phyloP scores from a whole-genome alignment of 345 rosid genomes.

The Acer campestre region DNA sequence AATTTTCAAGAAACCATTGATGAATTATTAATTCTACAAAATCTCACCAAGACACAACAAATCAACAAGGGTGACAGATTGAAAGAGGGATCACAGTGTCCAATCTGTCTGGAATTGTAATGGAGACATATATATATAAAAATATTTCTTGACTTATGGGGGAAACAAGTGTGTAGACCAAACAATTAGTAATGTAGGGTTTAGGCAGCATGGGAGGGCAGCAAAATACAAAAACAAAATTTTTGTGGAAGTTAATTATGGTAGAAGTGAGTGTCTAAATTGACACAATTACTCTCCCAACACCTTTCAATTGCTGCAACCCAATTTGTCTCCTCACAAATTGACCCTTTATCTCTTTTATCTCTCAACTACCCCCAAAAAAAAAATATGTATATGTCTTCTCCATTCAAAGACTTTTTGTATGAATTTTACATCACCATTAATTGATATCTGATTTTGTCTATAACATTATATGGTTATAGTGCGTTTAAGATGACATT shows the following conservation, averaged over 20 bases:
- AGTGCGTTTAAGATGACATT: too few relatives aligned
- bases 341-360: conserved; percentile 22
- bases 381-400: not conserved
- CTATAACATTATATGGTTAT: not conserved
- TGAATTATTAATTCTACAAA: not conserved
- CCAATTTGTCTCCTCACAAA: conserved; percentile 18
- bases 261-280: not conserved
- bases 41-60: not conserved
- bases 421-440: not conserved
- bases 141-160: conserved; percentile 1
- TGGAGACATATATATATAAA: not conserved
- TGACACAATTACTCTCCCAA: conserved; percentile 11
- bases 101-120: conserved; percentile 13
- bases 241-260: not conserved
- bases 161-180: conserved; percentile 1
- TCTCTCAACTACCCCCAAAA: not conserved
- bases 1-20: too few relatives aligned
- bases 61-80: not conserved
- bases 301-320: conserved; percentile 19
- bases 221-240: conserved; percentile 9
- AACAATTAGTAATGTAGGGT: not conserved
- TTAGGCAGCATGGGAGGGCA: conserved; percentile 18
- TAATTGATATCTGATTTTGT: not conserved
- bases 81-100: conserved; percentile 13
- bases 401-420: not conserved